A percentile compares a stretch with the other conserved stretches of the same genome.
phyloP scores from a whole-genome alignment of 2,329 filamentous ascomycete genomes.

The Aspergillus sp. region DNA sequence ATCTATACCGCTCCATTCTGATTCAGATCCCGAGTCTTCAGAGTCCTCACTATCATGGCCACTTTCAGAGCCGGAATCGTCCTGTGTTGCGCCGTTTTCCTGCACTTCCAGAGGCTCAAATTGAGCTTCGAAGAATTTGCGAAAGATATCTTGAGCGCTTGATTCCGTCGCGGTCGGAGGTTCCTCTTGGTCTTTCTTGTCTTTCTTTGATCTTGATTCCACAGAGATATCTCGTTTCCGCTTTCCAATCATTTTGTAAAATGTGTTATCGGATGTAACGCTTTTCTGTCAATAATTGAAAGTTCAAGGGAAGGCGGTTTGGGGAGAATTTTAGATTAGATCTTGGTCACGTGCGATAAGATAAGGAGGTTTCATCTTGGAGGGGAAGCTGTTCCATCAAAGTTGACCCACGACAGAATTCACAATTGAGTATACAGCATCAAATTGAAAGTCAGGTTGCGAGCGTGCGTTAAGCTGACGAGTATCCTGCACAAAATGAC shows the following conservation, averaged over 20 bases:
- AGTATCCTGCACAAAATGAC: conserved; percentile 66
- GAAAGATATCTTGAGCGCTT: conserved; percentile 75
- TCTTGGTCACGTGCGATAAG: conserved; percentile 47
- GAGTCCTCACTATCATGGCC: conserved; percentile 23
- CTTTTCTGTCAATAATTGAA: background rate
- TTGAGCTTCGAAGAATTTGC: conserved; percentile 82
- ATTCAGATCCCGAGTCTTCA: conserved; percentile 38
- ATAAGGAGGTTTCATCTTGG: conserved; percentile 23
- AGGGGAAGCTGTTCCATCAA: background rate
- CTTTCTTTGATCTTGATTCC: conserved; percentile 30
- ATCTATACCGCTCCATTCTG: conserved; percentile 69
- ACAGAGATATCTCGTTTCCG: conserved; percentile 51
- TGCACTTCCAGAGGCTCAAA: conserved; percentile 71
- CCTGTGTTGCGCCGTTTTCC: conserved; percentile 14
- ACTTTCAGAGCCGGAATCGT: conserved; percentile 7
- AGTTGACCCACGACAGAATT: conserved; percentile 22
- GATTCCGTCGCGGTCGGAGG: conserved; percentile 41
- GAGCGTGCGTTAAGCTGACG: background rate
- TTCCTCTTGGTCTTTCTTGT: conserved; percentile 28
- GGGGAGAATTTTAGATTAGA: conserved; percentile 4
- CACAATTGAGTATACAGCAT: conserved; percentile 3
- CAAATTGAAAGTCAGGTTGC: background rate
- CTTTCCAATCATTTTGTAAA: conserved; percentile 49
- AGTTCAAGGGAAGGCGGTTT: conserved; percentile 1
- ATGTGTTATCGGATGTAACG: conserved; percentile 20